Percentiles rank a stretch among this genome's conserved stretches.
Evolutionary conservation across 2,329 filamentous ascomycete genomes (phyloP).

Genomic region (Huntiella abstrusa): DNA sequence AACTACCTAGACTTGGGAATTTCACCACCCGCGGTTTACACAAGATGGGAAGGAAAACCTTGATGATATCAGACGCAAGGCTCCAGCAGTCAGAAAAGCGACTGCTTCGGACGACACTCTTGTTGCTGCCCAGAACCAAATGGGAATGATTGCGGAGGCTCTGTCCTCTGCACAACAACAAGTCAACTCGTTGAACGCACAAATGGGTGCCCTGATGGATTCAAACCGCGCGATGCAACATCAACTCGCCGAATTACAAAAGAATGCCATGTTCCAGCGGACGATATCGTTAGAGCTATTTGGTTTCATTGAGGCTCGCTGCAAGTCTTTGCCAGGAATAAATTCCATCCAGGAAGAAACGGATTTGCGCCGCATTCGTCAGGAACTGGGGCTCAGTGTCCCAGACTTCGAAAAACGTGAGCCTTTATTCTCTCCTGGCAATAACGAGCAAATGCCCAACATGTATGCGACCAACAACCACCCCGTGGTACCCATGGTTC

Average conservation of each 20-base stretch:
- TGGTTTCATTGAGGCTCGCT: slow-evolving; percentile 24
- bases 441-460: slow-evolving; percentile 7
- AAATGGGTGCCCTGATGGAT: slow-evolving; percentile 58
- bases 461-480: slow-evolving; percentile 7
- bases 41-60: slow-evolving; percentile 90
- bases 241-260: slow-evolving; percentile 32
- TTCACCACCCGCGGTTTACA: slow-evolving; percentile 92
- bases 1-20: slow-evolving; percentile 60
- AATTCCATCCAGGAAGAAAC: slow-evolving; percentile 15
- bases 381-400: neutral
- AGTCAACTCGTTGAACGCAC: slow-evolving; percentile 53
- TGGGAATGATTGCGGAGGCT: slow-evolving; percentile 7
- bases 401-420: slow-evolving; percentile 7
- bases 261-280: slow-evolving; percentile 23
- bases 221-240: slow-evolving; percentile 44
- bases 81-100: slow-evolving; percentile 70
- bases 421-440: slow-evolving; percentile 7
- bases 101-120: slow-evolving; percentile 51
- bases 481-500: slow-evolving; percentile 24
- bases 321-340: slow-evolving; percentile 8
- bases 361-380: slow-evolving; percentile 32
- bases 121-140: slow-evolving; percentile 61
- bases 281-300: slow-evolving; percentile 39
- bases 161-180: slow-evolving; percentile 10
- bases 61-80: slow-evolving; percentile 91